Evolutionary conservation across 768 basidiomycete species (phyloP).

Genomic region (Obba rivulosa): DNA sequence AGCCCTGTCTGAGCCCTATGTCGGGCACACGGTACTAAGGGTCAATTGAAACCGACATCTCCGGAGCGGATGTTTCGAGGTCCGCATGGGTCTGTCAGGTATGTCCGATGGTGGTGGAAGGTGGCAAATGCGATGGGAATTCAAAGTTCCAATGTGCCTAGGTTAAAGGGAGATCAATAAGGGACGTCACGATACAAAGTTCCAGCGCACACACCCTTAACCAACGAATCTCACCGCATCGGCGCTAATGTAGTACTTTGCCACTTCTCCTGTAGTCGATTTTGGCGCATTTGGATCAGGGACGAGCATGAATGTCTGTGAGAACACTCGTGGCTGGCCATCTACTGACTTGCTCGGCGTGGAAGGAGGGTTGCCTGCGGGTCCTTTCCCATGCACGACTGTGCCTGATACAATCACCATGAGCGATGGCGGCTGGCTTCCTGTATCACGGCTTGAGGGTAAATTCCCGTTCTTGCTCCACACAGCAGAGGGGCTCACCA

Average conservation of each 20-base stretch:
- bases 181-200: no score
- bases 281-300: slow-evolving; percentile 66
- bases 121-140: no score
- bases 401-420: slow-evolving; percentile 77
- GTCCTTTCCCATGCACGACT: slow-evolving; percentile 64
- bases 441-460: slow-evolving; percentile 30
- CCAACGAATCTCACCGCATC: slow-evolving; percentile 83
- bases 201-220: slow-evolving; percentile 20
- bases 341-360: slow-evolving; percentile 49
- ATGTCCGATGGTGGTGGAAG: no score
- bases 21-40: no score
- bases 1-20: no score
- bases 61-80: no score
- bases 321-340: slow-evolving; percentile 79
- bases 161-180: no score
- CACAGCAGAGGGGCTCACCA: slow-evolving; percentile 36
- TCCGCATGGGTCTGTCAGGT: no score
- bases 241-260: slow-evolving; percentile 77
- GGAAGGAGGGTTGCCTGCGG: slow-evolving; percentile 51
- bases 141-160: no score
- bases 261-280: slow-evolving; percentile 63
- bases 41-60: no score
- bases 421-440: slow-evolving; percentile 72
- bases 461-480: neutral
- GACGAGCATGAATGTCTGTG: slow-evolving; percentile 81